These are phyloP conservation scores for Candida schatavii DNA, from an alignment of 805 yeast species.

Conservation along the genomic window DNA sequence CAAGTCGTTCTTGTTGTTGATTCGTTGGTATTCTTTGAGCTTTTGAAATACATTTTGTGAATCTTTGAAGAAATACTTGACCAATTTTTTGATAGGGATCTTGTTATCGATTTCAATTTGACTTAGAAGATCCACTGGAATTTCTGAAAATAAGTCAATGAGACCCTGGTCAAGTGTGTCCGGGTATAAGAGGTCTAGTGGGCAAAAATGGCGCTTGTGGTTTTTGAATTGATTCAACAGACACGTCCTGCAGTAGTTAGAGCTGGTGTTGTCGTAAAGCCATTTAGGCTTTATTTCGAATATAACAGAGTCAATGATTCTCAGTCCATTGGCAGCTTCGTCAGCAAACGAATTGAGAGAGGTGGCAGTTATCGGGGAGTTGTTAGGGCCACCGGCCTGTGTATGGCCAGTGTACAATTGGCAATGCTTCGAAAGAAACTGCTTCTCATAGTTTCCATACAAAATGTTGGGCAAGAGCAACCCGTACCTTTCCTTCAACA, in stretches of 20 bases:
- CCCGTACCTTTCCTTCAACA: conserved; percentile 42
- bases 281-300: conserved; percentile 64
- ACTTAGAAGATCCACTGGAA: conserved; percentile 17
- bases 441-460: conserved; percentile 26
- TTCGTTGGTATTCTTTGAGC: conserved; percentile 32
- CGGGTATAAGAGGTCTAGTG: conserved; percentile 38
- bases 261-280: conserved; percentile 45
- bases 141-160: conserved; percentile 22
- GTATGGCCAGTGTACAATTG: conserved; percentile 23
- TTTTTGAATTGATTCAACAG: conserved; percentile 42
- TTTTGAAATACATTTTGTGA: conserved; percentile 32
- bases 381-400: neutral
- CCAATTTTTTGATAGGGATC: conserved; percentile 34
- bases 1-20: conserved; percentile 29
- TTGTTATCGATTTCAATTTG: conserved; percentile 19
- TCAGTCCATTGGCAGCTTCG: conserved; percentile 3
- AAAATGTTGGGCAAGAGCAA: conserved; percentile 42
- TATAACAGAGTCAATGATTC: conserved; percentile 18
- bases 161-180: conserved; percentile 35
- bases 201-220: conserved; percentile 42
- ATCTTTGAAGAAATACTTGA: conserved; percentile 28
- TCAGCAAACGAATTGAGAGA: conserved; percentile 1
- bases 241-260: conserved; percentile 55
- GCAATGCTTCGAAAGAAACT: conserved; percentile 33
- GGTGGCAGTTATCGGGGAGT: neutral